Evolutionary conservation across 202 grass and related monocot genomes (phyloP).

Genomic region (Cymbopogon flexuosus): DNA sequence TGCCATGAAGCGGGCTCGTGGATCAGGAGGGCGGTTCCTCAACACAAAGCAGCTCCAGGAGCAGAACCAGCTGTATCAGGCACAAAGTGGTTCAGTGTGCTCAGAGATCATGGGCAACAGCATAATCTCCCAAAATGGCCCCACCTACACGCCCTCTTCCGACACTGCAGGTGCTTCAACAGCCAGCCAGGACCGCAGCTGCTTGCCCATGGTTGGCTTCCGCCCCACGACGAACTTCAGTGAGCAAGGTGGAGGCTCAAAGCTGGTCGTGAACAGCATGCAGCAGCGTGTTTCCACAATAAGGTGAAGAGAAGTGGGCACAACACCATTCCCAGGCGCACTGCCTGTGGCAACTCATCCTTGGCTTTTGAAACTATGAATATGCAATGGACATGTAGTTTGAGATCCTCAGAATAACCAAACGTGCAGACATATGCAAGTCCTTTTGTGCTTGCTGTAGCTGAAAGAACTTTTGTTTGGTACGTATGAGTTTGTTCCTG

Average conservation of each 20-base stretch:
- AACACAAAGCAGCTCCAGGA: conserved; percentile 68
- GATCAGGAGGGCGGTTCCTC: conserved; percentile 86
- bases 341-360: conserved; percentile 87
- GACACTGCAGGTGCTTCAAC: conserved; percentile 31
- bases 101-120: conserved; percentile 35
- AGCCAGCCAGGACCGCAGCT: conserved; percentile 37
- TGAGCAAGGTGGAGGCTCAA: conserved; percentile 27
- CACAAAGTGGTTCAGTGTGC: conserved; percentile 21
- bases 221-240: conserved; percentile 1
- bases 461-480: conserved; percentile 17
- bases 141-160: conserved; percentile 18
- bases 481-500: not conserved
- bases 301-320: conserved; percentile 23
- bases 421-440: not conserved
- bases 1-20: conserved; percentile 88
- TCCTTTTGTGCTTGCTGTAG: not conserved
- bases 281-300: conserved; percentile 28
- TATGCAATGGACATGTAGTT: conserved; percentile 30
- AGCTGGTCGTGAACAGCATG: not conserved
- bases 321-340: conserved; percentile 32
- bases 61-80: conserved; percentile 39
- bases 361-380: conserved; percentile 69
- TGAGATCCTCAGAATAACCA: conserved; percentile 26
- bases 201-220: conserved; percentile 38
- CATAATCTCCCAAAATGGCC: conserved; percentile 26